Base-by-base conservation (phyloP, 305 asterid genomes). In the Solanum hybrid region DNA sequence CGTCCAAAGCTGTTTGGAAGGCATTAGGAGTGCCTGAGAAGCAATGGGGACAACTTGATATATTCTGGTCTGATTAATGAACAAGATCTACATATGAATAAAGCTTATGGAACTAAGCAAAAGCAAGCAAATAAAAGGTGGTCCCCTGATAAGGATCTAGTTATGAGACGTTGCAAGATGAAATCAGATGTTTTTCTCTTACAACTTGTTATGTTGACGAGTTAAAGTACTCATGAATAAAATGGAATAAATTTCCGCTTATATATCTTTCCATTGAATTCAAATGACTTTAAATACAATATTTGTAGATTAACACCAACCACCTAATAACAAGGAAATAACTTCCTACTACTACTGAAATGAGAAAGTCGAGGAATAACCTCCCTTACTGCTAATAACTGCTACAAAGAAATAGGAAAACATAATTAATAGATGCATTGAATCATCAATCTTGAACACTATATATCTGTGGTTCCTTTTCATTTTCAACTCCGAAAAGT, bases 401-500 rank as follows among this genome's bases (percentile, higher is more conserved):
- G 66, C n/a, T 56, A 56, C 66, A 56, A 56, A 6, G 66, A 0
- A 56, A 56, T 56, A 56, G n/a, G n/a, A 17, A 56, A 17, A 56
- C 69, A 56, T 17, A 56, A 56, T 17, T 17, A 56, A 17, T 56
- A 56, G 91, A 32, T 94, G 94, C 16, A 78, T 40, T 6, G 20
- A 56, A 60, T 90, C 95, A 64, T 91, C 94, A 69, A 94, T 17
- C 69, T 56, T 56, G 69, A 17, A 56, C 24, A 17, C 69, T 17
- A 56, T 17, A 17, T 56, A 56, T 56, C 24, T 56, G 1, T 56
- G 69, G 69, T 17, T 56, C 69, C n/a, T 56, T 56, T 56, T 56
- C 24, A 93, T 79, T 87, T 94, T 92, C 72, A 94, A 86, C 71
- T 94, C 96, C 86, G 89, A 76, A 88, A 93, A 94, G 89, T 90